These are phyloP conservation scores for Exserohilum rostratum DNA, from an alignment of 2,329 filamentous ascomycete species.

Conservation along the genomic window DNA sequence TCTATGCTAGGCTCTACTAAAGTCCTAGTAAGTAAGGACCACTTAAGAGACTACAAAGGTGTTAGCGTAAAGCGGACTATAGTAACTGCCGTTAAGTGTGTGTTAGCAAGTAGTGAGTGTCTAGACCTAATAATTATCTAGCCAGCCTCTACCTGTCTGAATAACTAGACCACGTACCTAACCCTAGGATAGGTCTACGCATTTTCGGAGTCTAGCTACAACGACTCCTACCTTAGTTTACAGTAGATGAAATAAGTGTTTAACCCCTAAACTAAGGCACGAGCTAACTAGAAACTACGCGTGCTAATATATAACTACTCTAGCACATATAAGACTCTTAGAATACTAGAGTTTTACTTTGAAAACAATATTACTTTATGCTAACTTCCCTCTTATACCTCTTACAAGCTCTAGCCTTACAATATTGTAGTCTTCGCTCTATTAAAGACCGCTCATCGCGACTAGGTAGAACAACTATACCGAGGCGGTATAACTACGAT, in stretches of 20 bases:
- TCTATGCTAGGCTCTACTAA: neutral
- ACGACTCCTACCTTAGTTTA: too few species aligned
- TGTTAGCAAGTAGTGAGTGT: neutral
- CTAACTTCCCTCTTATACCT: too few species aligned
- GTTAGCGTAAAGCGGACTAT: conserved; percentile 28
- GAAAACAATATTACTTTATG: too few species aligned
- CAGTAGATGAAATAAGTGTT: too few species aligned
- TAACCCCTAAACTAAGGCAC: too few species aligned
- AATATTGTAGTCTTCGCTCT: neutral
- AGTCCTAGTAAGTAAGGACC: neutral
- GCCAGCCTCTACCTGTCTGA: neutral
- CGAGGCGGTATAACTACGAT: conserved; percentile 13
- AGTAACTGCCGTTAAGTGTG: conserved; percentile 9
- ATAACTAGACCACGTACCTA: too few species aligned
- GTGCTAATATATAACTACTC: too few species aligned
- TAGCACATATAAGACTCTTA: too few species aligned
- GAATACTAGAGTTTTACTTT: too few species aligned
- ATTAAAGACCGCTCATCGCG: neutral
- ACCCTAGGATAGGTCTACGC: neutral
- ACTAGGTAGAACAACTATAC: conserved; percentile 14
- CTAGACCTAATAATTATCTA: neutral
- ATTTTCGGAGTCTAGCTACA: too few species aligned
- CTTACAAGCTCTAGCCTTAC: too few species aligned
- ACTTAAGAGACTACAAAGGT: neutral
- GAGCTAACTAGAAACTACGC: too few species aligned